A percentile compares a stretch with the other conserved stretches of the same genome.
These are phyloP conservation scores for Rubia peregrina DNA, from an alignment of 305 asterid species.

Conservation along the genomic window DNA sequence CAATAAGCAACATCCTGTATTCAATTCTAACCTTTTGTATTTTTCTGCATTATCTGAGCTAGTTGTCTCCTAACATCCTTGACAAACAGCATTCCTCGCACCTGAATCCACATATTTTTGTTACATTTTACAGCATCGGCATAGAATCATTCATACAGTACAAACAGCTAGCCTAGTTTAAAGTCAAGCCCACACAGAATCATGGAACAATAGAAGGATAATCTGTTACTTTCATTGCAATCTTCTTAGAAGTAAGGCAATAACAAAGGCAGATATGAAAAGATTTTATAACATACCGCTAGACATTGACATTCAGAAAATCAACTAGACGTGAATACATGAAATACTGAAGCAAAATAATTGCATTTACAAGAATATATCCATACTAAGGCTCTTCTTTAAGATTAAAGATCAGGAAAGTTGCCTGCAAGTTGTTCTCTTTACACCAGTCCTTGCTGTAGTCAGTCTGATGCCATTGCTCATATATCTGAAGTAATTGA, in stretches of 20 bases:
- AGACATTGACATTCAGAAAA: neutral
- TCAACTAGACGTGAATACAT: neutral
- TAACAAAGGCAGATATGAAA: neutral
- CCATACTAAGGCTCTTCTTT: neutral
- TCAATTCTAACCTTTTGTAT: slow-evolving; percentile 62
- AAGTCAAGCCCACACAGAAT: neutral
- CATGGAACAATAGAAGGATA: too few relatives aligned
- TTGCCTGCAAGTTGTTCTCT: slow-evolving; percentile 83
- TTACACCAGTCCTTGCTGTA: slow-evolving; percentile 69
- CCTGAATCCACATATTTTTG: slow-evolving; percentile 44
- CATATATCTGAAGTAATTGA: slow-evolving; percentile 84
- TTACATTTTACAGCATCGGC: slow-evolving; percentile 10
- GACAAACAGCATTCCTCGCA: slow-evolving; percentile 87
- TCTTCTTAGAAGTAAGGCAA: neutral
- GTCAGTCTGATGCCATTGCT: slow-evolving; percentile 77
- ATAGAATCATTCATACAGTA: neutral
- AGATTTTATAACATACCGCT: neutral
- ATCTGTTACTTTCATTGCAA: too few relatives aligned
- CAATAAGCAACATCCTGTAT: neutral
- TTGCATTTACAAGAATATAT: neutral
- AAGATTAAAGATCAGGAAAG: slow-evolving; percentile 1
- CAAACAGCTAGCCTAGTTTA: neutral
- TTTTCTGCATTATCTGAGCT: slow-evolving; percentile 87
- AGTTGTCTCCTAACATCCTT: slow-evolving; percentile 83
- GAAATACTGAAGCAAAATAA: neutral